Conservation (phyloP, 2,329 filamentous ascomycete species). For the Pyrenochaeta sp. region DNA sequence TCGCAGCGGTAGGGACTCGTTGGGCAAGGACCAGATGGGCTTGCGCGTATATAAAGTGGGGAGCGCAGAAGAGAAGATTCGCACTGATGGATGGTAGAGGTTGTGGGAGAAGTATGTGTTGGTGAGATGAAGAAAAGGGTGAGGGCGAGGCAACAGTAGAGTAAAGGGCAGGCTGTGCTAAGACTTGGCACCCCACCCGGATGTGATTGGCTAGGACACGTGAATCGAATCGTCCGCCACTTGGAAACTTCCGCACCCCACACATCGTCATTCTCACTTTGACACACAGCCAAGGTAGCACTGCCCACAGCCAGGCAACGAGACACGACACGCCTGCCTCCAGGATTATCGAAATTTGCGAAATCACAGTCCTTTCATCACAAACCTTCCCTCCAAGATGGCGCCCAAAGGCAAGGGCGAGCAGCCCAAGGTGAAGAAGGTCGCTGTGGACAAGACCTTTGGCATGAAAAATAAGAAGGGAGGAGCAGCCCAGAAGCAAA, state of each 20-base stretch:
- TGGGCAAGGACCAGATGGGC: slow-evolving; percentile 13
- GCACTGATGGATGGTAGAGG: slow-evolving; percentile 18
- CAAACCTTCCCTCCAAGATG: slow-evolving; percentile 63
- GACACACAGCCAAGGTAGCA: slow-evolving; percentile 28
- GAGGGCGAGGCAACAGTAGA: slow-evolving; percentile 16
- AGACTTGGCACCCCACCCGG: neutral
- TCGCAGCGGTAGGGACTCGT: slow-evolving; percentile 20
- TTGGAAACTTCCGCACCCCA: slow-evolving; percentile 31
- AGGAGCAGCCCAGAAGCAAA: slow-evolving; percentile 85
- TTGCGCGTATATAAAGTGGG: slow-evolving; percentile 22
- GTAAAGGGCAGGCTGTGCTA: slow-evolving; percentile 10
- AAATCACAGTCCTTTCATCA: slow-evolving; percentile 14
- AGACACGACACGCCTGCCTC: slow-evolving; percentile 21
- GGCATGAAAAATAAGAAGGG: slow-evolving; percentile 99
- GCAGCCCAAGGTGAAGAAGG: slow-evolving; percentile 63
- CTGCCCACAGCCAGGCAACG: slow-evolving; percentile 24
- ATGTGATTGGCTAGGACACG: neutral
- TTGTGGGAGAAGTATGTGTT: slow-evolving; percentile 7
- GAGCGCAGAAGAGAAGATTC: slow-evolving; percentile 15
- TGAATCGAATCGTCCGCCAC: slow-evolving; percentile 16
- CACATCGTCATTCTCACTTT: slow-evolving; percentile 50
- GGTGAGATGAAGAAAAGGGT: slow-evolving; percentile 18
- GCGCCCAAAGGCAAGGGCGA: slow-evolving; percentile 69
- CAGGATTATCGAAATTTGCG: slow-evolving; percentile 9
- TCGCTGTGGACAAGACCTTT: slow-evolving; percentile 94